Evolutionary conservation across 2,329 filamentous ascomycete genomes (phyloP).

Genomic region (Coccinonectria pachysandricola): DNA sequence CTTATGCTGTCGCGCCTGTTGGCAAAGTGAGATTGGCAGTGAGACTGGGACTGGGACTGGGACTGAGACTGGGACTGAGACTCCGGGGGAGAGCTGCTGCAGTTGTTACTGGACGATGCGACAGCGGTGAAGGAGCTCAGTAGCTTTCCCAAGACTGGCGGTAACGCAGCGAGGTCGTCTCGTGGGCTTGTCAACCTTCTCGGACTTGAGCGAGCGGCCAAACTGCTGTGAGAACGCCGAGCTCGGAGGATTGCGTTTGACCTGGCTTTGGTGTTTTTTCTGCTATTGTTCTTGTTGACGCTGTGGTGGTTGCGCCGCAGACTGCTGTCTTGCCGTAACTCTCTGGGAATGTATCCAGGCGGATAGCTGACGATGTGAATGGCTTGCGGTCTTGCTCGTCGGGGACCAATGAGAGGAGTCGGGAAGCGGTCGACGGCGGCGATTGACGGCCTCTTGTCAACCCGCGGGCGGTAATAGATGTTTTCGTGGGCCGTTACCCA

Average conservation of each 20-base stretch:
- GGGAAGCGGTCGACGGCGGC: constrained; percentile 20
- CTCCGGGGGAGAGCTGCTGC: too few species aligned
- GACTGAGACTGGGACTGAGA: too few species aligned
- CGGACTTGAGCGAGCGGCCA: too few species aligned
- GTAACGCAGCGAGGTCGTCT: constrained; percentile 2
- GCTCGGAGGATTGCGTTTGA: background rate
- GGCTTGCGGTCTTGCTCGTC: constrained; percentile 29
- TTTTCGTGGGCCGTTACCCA: constrained; percentile 18
- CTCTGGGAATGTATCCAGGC: constrained; percentile 33
- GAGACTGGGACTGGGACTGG: constrained; percentile 1
- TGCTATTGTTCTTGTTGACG: constrained; percentile 7
- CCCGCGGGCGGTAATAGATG: constrained; percentile 18
- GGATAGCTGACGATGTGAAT: constrained; percentile 34
- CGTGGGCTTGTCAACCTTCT: constrained; percentile 4
- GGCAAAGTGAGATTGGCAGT: too few species aligned
- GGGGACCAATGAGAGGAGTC: constrained; percentile 28
- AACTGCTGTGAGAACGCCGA: too few species aligned
- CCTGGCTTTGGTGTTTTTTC: constrained; percentile 10
- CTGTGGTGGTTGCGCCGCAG: constrained; percentile 8
- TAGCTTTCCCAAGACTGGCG: constrained; percentile 7
- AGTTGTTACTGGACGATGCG: too few species aligned
- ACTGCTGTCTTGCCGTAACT: constrained; percentile 26
- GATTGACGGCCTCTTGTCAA: constrained; percentile 13
- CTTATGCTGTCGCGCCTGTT: background rate
- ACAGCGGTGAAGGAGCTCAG: constrained; percentile 7